Evolutionary conservation across 2,329 filamentous ascomycete species (phyloP).

Genomic region (Phyllosticta citriasiana): DNA sequence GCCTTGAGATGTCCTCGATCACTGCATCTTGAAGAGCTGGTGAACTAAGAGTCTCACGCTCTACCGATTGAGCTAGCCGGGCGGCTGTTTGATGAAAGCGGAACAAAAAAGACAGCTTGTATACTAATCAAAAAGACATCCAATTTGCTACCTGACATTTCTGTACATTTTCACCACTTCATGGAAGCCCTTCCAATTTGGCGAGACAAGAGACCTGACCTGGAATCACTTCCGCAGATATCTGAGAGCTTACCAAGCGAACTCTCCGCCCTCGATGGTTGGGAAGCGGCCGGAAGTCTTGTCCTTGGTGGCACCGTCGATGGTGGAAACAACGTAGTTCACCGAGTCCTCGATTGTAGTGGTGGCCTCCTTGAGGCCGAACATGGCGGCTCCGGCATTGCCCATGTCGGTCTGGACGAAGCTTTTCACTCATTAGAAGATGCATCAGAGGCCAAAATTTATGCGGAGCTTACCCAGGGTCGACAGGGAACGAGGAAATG

Average conservation of each 20-base stretch:
- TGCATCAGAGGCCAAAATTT: no score
- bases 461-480: not conserved
- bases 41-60: slow-evolving; percentile 28
- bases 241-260: not conserved
- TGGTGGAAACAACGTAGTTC: not conserved
- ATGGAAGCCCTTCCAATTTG: not conserved
- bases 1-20: not conserved
- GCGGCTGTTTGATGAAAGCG: not conserved
- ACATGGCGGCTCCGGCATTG: not conserved
- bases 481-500: not conserved
- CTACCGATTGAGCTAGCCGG: slow-evolving; percentile 28
- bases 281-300: not conserved
- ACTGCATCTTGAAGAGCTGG: not conserved
- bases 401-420: not conserved
- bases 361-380: not conserved
- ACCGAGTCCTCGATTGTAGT: not conserved
- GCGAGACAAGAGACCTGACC: not conserved
- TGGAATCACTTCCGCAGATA: not conserved
- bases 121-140: not conserved
- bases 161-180: not conserved
- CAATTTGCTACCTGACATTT: not conserved
- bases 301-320: not conserved
- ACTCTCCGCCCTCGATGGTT: not conserved
- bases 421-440: not conserved
- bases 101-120: no score